Percentiles rank a stretch among this genome's conserved stretches.
Evolutionary conservation across 345 rosid species (phyloP).

Genomic region (Limnanthes douglasii): DNA sequence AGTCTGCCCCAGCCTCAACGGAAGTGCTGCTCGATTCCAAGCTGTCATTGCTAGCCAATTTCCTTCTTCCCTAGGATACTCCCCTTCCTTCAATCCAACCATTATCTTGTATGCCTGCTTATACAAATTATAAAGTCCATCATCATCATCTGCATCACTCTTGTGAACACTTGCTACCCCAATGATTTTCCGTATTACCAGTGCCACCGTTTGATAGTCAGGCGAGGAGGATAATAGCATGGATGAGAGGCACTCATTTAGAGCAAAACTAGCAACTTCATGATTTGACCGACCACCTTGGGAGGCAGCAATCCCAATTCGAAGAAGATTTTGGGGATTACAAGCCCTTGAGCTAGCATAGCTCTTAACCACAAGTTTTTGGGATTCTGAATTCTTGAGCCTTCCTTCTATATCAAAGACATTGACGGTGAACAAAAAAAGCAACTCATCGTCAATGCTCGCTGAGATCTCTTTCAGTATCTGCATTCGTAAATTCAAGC

Average conservation of each 20-base stretch:
- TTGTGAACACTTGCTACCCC: constrained; percentile 48
- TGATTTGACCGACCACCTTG: constrained; percentile 49
- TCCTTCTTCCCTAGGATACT: constrained; percentile 78
- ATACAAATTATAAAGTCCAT: constrained; percentile 43
- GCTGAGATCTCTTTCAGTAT: constrained; percentile 15
- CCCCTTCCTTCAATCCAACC: constrained; percentile 80
- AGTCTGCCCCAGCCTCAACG: constrained; percentile 48
- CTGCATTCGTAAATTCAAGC: constrained; percentile 27
- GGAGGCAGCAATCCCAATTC: constrained; percentile 59
- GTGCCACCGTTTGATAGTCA: constrained; percentile 47
- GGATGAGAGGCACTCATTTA: constrained; percentile 54
- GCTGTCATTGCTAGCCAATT: constrained; percentile 97
- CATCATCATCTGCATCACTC: constrained; percentile 56
- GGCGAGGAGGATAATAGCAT: constrained; percentile 57
- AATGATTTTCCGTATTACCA: constrained; percentile 52
- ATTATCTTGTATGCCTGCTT: constrained; percentile 76
- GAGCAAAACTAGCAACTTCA: constrained; percentile 60
- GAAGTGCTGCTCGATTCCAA: constrained; percentile 82
- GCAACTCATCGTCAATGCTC: constrained; percentile 49
- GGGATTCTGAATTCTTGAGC: constrained; percentile 33
- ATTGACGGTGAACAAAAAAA: constrained; percentile 53
- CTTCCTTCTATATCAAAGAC: constrained; percentile 62
- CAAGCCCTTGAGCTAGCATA: constrained; percentile 65
- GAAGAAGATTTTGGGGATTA: constrained; percentile 51
- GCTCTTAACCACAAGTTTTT: constrained; percentile 38